Evolutionary conservation across 148 eudicot species (phyloP), one percentile per base, ranked within the genome.

Genomic region (Persicaria tinctoria): DNA sequence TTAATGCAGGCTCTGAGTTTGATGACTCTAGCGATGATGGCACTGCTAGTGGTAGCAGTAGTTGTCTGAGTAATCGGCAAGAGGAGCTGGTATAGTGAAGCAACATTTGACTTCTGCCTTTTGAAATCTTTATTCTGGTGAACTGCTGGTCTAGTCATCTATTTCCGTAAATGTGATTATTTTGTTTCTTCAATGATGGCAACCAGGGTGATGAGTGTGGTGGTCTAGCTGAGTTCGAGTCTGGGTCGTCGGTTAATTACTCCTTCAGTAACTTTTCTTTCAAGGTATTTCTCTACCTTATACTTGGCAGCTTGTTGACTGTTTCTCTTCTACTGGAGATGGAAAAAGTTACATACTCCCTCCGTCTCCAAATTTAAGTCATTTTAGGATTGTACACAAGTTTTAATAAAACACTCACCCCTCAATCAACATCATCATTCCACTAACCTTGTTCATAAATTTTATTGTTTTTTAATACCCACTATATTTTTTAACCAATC

Each of bases 251-350:
- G 46, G 84, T 87, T 45, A 85, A 92, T 82, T 92, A 96, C 80
- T 88, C 99, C 76, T 96, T 96, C 76, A 96, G 97, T 81, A 96
- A 96, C 84, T 96, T 96, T 83, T 96, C 99, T 6, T 96, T 96
- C 70, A 96, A 96, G 98, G 98, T 95, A 87, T 46, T 69, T 76
- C 56, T 55, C 27, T 76, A 41, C 17, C 17, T 10, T 60, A 66
- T 5, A 4, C 46, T 13, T 72, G 32, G 47, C 16, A 66, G 47
- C 68, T 8, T 60, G 68, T 11, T 14, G 44, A 44, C 18, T 2
- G 8, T 66, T 63, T 63, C 45, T 38, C 6, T 23, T 62, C 38
- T 38, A 32, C 69, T 10, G 46, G 16, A 0, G 12, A 63, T 46
- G 10, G 45, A 45, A 63, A 63, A 23, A 63, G 14, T 32, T 57